These are phyloP conservation scores for Silene coronaria DNA, from an alignment of 179 eudicot genomes.

Conservation along the genomic window DNA sequence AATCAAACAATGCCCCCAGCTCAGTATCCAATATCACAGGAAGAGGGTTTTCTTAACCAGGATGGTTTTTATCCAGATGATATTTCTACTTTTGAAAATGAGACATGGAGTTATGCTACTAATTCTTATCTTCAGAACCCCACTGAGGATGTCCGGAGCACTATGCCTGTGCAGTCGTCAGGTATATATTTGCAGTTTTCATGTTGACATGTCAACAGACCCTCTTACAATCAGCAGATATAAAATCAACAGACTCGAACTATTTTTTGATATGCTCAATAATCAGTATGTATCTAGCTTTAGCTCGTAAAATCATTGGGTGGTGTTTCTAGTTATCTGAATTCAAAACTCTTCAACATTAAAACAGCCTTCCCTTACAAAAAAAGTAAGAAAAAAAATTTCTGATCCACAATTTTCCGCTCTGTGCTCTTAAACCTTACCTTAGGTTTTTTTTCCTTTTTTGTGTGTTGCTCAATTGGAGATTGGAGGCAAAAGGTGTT, in stretches of 20 bases:
- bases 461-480: not conserved
- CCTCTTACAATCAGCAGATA: not conserved
- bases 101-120: slow-evolving; percentile 23
- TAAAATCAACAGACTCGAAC: slow-evolving; percentile 11
- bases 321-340: too few species aligned
- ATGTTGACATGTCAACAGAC: slow-evolving; percentile 17
- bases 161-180: slow-evolving; percentile 23
- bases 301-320: not conserved
- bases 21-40: slow-evolving; percentile 15
- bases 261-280: not conserved
- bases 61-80: slow-evolving; percentile 6
- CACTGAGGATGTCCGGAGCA: not conserved
- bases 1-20: slow-evolving; percentile 15
- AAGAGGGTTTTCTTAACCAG: slow-evolving; percentile 8
- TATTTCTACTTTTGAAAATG: slow-evolving; percentile 6
- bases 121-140: slow-evolving; percentile 14
- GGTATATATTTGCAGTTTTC: slow-evolving; percentile 32
- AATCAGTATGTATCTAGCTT: not conserved
- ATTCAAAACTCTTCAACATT: too few species aligned
- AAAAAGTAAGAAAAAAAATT: not conserved
- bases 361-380: too few species aligned
- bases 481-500: not conserved
- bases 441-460: not conserved
- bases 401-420: not conserved
- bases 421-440: not conserved